Evolutionary conservation across 768 basidiomycete species (phyloP).

Genomic region (Termitomyces sp.): DNA sequence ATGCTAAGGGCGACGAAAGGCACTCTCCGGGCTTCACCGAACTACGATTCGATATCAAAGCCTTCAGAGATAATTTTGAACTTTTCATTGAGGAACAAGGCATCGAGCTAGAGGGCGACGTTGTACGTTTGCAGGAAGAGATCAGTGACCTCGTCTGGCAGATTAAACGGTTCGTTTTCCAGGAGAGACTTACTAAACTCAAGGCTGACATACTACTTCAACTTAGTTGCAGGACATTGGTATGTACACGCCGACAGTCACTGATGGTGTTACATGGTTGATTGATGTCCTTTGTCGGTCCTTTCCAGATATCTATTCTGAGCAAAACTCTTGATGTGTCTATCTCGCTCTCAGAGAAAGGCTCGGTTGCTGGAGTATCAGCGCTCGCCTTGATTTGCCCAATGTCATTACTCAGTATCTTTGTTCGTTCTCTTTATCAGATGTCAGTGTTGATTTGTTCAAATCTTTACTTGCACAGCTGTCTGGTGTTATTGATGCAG

Average conservation of each 20-base stretch:
- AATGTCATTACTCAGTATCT: background rate
- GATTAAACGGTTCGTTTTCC: conserved; percentile 10
- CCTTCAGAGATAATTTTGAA: conserved; percentile 11
- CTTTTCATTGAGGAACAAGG: conserved; percentile 12
- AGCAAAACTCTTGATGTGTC: background rate
- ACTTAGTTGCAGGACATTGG: conserved; percentile 8
- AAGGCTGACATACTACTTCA: background rate
- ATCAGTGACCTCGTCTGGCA: conserved; percentile 12
- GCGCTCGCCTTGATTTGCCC: conserved; percentile 2
- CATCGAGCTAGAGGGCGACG: conserved; percentile 5
- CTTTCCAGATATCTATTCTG: background rate
- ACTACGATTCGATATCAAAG: conserved; percentile 6
- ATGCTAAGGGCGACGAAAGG: background rate
- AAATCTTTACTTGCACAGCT: background rate
- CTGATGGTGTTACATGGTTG: background rate
- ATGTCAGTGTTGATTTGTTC: background rate
- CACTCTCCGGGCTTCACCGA: conserved; percentile 10
- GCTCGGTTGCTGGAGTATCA: conserved; percentile 1
- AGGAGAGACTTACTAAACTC: too few relatives aligned
- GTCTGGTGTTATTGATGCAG: conserved; percentile 1
- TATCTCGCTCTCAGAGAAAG: background rate
- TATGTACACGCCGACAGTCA: background rate
- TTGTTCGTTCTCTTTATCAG: background rate
- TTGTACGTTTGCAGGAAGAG: conserved; percentile 8
- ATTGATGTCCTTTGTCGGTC: background rate